These are phyloP conservation scores for Ophiostoma novo-ulmi DNA, from an alignment of 2,329 filamentous ascomycete species.

Conservation along the genomic window DNA sequence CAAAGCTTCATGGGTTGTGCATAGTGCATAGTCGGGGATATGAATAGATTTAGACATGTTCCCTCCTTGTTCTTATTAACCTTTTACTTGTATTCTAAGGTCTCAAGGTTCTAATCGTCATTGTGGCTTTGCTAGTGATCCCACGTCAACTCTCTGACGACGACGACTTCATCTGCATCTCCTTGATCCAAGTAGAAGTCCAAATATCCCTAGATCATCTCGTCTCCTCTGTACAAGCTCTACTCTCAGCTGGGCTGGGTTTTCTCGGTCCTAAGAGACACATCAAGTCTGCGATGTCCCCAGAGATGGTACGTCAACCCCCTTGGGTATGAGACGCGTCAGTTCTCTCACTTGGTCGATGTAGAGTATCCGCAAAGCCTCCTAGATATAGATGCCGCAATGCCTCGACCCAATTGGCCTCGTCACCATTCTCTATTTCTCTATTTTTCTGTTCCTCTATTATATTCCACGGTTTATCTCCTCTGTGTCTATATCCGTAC, in stretches of 20 bases:
- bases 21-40: background rate
- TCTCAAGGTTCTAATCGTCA: background rate
- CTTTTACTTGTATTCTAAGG: background rate
- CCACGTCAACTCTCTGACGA: conserved; percentile 6
- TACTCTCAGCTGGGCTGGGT: background rate
- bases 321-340: conserved; percentile 1
- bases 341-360: background rate
- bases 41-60: background rate
- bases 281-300: background rate
- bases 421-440: background rate
- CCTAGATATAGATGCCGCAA: background rate
- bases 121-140: background rate
- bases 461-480: too few relatives aligned
- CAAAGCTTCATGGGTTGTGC: background rate
- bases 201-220: background rate
- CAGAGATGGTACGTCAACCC: background rate
- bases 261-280: background rate
- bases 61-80: background rate
- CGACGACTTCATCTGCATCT: background rate
- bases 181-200: background rate
- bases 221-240: background rate
- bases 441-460: too few relatives aligned
- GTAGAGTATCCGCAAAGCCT: background rate
- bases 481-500: too few relatives aligned
- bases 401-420: background rate